Evolutionary conservation across 163 green algal species (phyloP), one percentile per base, ranked within the genome.

Genomic region (Chloromonas sp.): DNA sequence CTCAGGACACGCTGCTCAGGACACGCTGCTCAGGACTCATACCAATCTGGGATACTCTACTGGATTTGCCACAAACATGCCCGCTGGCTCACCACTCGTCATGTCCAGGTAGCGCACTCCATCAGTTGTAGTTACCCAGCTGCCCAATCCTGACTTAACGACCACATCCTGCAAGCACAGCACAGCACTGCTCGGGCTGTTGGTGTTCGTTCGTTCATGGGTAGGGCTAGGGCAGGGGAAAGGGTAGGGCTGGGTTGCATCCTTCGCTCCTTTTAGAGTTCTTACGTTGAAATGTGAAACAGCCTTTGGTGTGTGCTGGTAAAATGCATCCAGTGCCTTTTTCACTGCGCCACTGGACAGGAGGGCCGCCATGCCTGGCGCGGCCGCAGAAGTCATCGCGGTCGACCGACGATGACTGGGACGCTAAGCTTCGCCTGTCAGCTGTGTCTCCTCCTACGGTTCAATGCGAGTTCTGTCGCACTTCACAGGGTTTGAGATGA

Each of bases 41-140:
- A 61, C 3, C 3, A 60, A 15, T 74, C 60, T 58, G 60, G 60
- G 81, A 2, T 82, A 2, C 58, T 5, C 60, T 81, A 14, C 61
- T 61, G 2, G 57, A 84, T 14, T 58, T 8, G 70, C 60, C 15
- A 57, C 61, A 71, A 84, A 80, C 14, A 57, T 84, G 81, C 15
- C 59, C 15, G 61, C 81, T 58, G 14, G 8, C 88, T 14, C 74
- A 93, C 92, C 94, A 80, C 85, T 88, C 3, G 92, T 91, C 82
- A 97, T 92, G 88, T 98, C 95, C 5, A 98, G 89, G 84, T 94
- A 91, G 79, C 90, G 91, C 13, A 91, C 87, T 2, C 93, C 93
- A 62, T 94, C 89, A 0, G 87, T 92, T 36, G 91, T 94, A 86
- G 85, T 94, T 0, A 97, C 87, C 83, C 93, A 96, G 78, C 81